Evolutionary conservation across 495 filamentous ascomycete species (phyloP).

Genomic region (Cenococcum geophilum): DNA sequence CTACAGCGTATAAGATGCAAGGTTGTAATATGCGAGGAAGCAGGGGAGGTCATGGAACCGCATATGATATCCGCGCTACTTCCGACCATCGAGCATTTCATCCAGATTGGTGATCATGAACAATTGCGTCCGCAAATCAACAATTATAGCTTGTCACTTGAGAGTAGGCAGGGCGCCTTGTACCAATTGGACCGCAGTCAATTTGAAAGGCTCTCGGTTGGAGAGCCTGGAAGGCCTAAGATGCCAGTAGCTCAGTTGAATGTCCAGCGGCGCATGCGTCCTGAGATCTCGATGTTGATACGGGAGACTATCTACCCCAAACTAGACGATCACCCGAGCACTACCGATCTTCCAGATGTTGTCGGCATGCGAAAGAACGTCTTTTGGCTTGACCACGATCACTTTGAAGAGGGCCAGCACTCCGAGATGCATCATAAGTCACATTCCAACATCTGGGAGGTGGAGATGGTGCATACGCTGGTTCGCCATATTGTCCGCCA

Average conservation of each 20-base stretch:
- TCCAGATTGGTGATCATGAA: constrained; percentile 73
- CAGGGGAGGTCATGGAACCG: constrained; percentile 70
- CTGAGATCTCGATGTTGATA: constrained; percentile 54
- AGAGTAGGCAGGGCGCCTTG: constrained; percentile 46
- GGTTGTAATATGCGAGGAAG: constrained; percentile 66
- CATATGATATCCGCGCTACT: constrained; percentile 61
- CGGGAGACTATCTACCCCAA: constrained; percentile 59
- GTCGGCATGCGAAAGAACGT: constrained; percentile 57
- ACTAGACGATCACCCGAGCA: constrained; percentile 47
- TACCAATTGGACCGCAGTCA: constrained; percentile 60
- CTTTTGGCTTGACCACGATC: constrained; percentile 67
- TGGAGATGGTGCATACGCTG: constrained; percentile 57
- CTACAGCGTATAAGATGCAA: constrained; percentile 48
- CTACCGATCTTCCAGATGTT: constrained; percentile 53
- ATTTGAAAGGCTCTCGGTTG: constrained; percentile 54
- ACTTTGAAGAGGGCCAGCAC: constrained; percentile 47
- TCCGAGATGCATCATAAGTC: constrained; percentile 39
- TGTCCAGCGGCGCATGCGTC: constrained; percentile 70
- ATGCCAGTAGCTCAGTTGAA: constrained; percentile 54
- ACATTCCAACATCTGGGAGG: constrained; percentile 60
- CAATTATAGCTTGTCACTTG: constrained; percentile 57
- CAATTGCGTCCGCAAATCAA: constrained; percentile 69
- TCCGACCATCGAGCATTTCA: constrained; percentile 55
- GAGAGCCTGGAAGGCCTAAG: background rate
- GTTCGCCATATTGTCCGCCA: constrained; percentile 65